Evolutionary conservation across 2,329 filamentous ascomycete genomes (phyloP).

Genomic region (Trematosphaeria pertusa): DNA sequence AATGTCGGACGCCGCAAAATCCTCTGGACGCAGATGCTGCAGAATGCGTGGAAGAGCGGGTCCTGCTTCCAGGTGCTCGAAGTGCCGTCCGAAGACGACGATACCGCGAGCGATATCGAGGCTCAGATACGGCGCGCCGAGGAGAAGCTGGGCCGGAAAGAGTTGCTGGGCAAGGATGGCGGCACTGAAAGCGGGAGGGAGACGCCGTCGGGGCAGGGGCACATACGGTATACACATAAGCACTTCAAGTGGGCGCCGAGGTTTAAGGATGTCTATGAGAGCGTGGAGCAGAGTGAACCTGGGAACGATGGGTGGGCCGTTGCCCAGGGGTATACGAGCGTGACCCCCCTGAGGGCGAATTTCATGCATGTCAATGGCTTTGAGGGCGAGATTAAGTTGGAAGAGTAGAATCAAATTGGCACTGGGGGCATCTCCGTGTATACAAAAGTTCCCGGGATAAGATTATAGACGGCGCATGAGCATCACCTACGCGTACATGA

Average conservation of each 20-base stretch:
- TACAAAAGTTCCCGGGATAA: no score
- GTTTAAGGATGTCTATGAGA: slow-evolving; percentile 85
- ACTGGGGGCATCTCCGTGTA: background rate
- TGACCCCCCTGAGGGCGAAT: slow-evolving; percentile 90
- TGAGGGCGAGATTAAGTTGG: slow-evolving; percentile 41
- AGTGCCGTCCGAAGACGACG: slow-evolving; percentile 66
- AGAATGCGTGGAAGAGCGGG: slow-evolving; percentile 87
- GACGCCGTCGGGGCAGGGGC: slow-evolving; percentile 36
- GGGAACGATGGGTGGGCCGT: slow-evolving; percentile 96
- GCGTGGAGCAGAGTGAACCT: slow-evolving; percentile 77
- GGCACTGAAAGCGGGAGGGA: slow-evolving; percentile 37
- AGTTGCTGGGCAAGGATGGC: slow-evolving; percentile 31
- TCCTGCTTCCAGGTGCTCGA: slow-evolving; percentile 86
- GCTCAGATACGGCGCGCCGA: slow-evolving; percentile 73
- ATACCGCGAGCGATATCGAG: slow-evolving; percentile 71
- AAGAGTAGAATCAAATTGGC: background rate
- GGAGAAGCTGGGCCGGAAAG: slow-evolving; percentile 53
- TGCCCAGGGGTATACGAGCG: slow-evolving; percentile 84
- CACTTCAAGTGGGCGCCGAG: slow-evolving; percentile 95
- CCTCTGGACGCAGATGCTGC: slow-evolving; percentile 83
- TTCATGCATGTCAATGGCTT: slow-evolving; percentile 71
- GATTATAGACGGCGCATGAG: no score
- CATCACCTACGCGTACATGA: no score
- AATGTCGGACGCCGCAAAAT: slow-evolving; percentile 75
- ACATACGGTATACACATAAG: slow-evolving; percentile 71